Evolutionary conservation across 2,329 filamentous ascomycete species (phyloP).

Genomic region (Zelopaecilomyces penicillatus): DNA sequence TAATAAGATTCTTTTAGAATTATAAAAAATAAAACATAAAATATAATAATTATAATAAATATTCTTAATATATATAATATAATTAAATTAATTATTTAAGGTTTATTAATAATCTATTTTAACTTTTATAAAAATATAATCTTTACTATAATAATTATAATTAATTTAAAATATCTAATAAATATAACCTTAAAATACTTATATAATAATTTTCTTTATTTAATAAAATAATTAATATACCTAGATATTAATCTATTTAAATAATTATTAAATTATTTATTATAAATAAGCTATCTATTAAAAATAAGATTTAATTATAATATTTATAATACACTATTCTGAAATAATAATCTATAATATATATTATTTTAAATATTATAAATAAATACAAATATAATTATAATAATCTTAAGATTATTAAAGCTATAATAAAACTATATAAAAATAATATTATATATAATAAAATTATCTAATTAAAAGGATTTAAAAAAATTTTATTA

Average conservation of each 20-base stretch:
- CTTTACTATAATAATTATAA: not conserved
- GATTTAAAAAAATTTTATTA: not conserved
- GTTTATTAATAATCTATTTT: not conserved
- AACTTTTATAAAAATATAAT: not conserved
- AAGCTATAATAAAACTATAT: not conserved
- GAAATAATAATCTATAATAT: not conserved
- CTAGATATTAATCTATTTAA: not conserved
- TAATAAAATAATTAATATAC: not conserved
- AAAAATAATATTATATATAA: not conserved
- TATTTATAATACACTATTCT: not conserved
- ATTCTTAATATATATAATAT: not conserved
- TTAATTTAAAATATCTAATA: not conserved
- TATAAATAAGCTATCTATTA: not conserved
- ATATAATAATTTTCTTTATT: not conserved
- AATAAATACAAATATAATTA: not conserved
- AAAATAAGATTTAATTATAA: not conserved
- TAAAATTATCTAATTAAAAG: not conserved
- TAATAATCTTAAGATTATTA: not conserved
- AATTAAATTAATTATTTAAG: not conserved
- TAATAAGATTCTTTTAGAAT: not conserved
- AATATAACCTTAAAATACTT: conserved; percentile 1
- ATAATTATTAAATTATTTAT: not conserved
- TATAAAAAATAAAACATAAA: no score
- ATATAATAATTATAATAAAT: not conserved
- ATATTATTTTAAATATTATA: not conserved